These are phyloP conservation scores for Sclerotinia nivalis DNA, from an alignment of 2,329 filamentous ascomycete genomes.

Conservation along the genomic window DNA sequence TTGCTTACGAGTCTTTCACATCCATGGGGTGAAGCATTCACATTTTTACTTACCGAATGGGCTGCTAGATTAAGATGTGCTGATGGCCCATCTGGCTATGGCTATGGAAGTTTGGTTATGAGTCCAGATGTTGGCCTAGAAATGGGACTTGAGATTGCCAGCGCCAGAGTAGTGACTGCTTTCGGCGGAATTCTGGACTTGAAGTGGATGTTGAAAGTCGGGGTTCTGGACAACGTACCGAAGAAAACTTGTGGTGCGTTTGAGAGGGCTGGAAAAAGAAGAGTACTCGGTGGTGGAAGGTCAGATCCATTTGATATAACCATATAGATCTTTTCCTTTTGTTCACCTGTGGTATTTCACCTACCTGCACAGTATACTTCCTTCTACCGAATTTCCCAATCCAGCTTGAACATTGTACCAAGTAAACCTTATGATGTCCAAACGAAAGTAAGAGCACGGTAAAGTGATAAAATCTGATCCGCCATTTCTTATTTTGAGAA, in stretches of 20 bases:
- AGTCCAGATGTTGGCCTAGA: background rate
- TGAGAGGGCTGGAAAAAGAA: background rate
- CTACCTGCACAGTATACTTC: too few species aligned
- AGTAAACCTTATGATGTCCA: too few species aligned
- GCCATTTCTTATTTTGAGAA: too few species aligned
- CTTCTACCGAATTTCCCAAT: too few species aligned
- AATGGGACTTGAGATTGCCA: background rate
- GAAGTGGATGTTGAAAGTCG: background rate
- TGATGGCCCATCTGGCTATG: background rate
- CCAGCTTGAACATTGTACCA: too few species aligned
- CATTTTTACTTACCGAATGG: conserved; percentile 44
- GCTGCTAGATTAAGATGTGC: background rate
- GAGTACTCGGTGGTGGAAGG: background rate
- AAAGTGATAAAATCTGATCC: too few species aligned
- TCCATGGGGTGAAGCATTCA: conserved; percentile 49
- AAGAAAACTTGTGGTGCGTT: background rate
- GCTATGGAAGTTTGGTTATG: background rate
- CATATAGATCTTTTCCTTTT: background rate
- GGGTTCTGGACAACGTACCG: background rate
- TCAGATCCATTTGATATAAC: background rate
- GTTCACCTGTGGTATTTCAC: background rate
- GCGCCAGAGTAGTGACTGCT: background rate
- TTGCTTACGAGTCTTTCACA: conserved; percentile 48
- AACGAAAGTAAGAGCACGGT: too few species aligned
- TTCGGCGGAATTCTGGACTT: background rate